phyloP scores from a whole-genome alignment of 257 asterid genomes.

The Nicotiana undulata region DNA sequence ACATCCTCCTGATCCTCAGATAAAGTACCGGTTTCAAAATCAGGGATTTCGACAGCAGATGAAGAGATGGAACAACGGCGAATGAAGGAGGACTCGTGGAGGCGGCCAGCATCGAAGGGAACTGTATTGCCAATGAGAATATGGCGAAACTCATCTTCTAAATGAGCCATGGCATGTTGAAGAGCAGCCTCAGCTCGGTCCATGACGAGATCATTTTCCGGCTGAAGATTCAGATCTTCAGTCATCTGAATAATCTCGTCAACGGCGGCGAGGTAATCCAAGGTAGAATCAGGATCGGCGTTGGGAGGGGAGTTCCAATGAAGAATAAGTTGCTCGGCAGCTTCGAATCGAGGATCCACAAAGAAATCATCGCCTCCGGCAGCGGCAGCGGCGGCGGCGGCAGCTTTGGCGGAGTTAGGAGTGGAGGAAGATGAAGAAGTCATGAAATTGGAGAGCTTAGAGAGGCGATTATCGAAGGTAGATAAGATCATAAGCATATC shows the following conservation, averaged over 20 bases:
- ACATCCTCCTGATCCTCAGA: slow-evolving; percentile 34
- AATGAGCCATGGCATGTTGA: slow-evolving; percentile 72
- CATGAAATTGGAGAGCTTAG: slow-evolving; percentile 52
- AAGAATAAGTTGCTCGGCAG: slow-evolving; percentile 52
- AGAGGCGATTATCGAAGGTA: slow-evolving; percentile 70
- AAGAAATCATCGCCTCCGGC: slow-evolving; percentile 22
- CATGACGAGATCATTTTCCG: slow-evolving; percentile 23
- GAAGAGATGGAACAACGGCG: slow-evolving; percentile 56
- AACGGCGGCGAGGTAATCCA: slow-evolving; percentile 53
- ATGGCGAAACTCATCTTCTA: slow-evolving; percentile 88
- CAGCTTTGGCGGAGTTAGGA: not conserved
- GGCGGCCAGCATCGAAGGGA: slow-evolving; percentile 60
- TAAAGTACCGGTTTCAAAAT: slow-evolving; percentile 47
- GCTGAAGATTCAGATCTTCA: slow-evolving; percentile 47
- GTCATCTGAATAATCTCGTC: slow-evolving; percentile 68
- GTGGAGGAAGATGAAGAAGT: slow-evolving; percentile 13
- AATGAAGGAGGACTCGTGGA: slow-evolving; percentile 26
- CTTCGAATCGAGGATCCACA: slow-evolving; percentile 37
- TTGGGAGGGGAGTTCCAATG: slow-evolving; percentile 22
- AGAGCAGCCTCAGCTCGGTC: slow-evolving; percentile 77
- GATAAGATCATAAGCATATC: slow-evolving; percentile 77
- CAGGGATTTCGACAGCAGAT: slow-evolving; percentile 49
- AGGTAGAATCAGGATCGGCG: slow-evolving; percentile 31
- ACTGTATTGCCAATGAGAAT: slow-evolving; percentile 46
- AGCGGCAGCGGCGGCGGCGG: slow-evolving; percentile 17